These are phyloP conservation scores for Neocatenulostroma microsporum DNA, from an alignment of 2,329 filamentous ascomycete species.

Conservation along the genomic window DNA sequence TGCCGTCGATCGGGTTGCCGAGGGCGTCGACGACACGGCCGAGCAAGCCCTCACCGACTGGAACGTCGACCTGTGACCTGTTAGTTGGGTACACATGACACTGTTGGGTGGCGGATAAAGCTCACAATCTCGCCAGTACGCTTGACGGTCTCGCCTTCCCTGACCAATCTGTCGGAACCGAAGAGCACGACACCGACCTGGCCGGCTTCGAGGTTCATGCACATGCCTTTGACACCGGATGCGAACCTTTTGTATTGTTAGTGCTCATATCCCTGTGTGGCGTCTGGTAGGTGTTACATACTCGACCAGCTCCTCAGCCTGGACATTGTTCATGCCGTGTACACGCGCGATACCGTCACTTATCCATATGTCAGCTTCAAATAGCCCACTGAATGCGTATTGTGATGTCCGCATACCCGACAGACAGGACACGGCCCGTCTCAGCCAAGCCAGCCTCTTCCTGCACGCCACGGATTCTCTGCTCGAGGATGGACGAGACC, in stretches of 20 bases:
- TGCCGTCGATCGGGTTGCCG: slow-evolving; percentile 98
- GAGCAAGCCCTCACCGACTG: slow-evolving; percentile 85
- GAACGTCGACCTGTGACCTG: slow-evolving; percentile 72
- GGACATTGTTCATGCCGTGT: slow-evolving; percentile 99
- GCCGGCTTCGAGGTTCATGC: slow-evolving; percentile 99
- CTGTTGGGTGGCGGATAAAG: slow-evolving; percentile 20
- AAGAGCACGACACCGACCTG: slow-evolving; percentile 99
- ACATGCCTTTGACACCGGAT: slow-evolving; percentile 99
- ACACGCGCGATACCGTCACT: slow-evolving; percentile 99
- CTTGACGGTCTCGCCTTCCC: slow-evolving; percentile 99
- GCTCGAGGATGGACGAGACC: slow-evolving; percentile 98
- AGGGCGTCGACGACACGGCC: slow-evolving; percentile 98
- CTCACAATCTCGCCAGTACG: slow-evolving; percentile 98
- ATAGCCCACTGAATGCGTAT: slow-evolving; percentile 15
- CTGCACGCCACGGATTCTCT: slow-evolving; percentile 96
- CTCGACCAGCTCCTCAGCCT: slow-evolving; percentile 99
- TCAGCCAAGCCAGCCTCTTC: slow-evolving; percentile 95
- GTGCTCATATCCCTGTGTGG: too few relatives aligned
- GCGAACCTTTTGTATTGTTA: slow-evolving; percentile 64
- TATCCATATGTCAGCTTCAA: slow-evolving; percentile 30
- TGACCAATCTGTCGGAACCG: slow-evolving; percentile 99
- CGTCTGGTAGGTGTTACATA: slow-evolving; percentile 49
- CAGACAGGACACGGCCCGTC: slow-evolving; percentile 96
- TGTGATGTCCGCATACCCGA: slow-evolving; percentile 67
- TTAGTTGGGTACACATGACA: slow-evolving; percentile 8